Percentiles rank a stretch among this genome's conserved stretches.
Conservation (phyloP, 1,284 basidiomycete genomes). For the Agroathelia rolfsii region DNA sequence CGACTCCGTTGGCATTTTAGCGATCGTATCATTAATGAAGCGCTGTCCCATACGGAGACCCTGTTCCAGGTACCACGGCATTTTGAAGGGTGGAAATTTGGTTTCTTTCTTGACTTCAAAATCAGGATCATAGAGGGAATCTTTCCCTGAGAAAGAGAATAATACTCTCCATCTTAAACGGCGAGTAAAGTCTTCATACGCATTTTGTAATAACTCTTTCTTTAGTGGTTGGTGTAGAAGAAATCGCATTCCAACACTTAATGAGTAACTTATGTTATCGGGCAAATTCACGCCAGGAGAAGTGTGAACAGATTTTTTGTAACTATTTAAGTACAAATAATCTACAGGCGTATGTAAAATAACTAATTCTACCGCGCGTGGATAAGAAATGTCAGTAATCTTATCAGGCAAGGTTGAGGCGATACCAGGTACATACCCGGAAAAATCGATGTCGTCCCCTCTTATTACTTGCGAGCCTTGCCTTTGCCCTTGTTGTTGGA, state of each 20-base stretch:
- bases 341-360: conserved; percentile 6
- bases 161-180: conserved; percentile 8
- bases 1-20: conserved; percentile 13
- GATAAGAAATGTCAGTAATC: no score
- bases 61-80: conserved; percentile 12
- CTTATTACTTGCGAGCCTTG: no score
- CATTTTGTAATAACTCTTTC: conserved; percentile 8
- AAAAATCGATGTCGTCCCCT: no score
- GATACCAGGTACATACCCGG: no score
- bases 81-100: not conserved
- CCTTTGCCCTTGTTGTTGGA: no score
- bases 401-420: no score
- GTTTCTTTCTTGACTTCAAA: conserved; percentile 10
- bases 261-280: conserved; percentile 10
- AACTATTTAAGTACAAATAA: conserved; percentile 8
- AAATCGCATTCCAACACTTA: conserved; percentile 15
- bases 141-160: conserved; percentile 5
- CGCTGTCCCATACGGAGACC: conserved; percentile 11
- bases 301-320: conserved; percentile 6
- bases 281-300: conserved; percentile 10
- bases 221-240: conserved; percentile 11
- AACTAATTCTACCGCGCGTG: conserved; percentile 5
- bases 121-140: conserved; percentile 16
- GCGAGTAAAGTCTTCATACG: conserved; percentile 14
- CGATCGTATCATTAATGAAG: conserved; percentile 13